Conservation (phyloP, 257 asterid species). For the Avicennia marina region DNA sequence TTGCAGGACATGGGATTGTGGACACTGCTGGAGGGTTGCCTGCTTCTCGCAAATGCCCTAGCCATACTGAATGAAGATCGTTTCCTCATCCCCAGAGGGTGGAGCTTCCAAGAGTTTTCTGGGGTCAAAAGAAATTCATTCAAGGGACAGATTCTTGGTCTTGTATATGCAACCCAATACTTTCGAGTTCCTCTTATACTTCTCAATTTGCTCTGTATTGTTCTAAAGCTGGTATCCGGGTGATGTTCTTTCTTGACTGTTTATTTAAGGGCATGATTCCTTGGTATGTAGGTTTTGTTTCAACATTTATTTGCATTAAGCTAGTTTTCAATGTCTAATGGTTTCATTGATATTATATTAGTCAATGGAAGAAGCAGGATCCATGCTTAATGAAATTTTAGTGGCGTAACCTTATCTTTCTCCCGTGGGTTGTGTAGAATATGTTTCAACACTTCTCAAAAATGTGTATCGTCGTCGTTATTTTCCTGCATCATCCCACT, state of each 20-base stretch:
- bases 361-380: not conserved
- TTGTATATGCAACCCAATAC: constrained; percentile 79
- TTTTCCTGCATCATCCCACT: not conserved
- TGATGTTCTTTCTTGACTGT: constrained; percentile 31
- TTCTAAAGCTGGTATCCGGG: constrained; percentile 76
- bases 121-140: constrained; percentile 79
- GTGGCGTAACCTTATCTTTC: not conserved
- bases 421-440: not conserved
- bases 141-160: constrained; percentile 92
- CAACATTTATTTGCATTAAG: not conserved
- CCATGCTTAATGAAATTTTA: not conserved
- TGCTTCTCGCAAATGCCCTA: constrained; percentile 85
- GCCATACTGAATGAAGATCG: constrained; percentile 94
- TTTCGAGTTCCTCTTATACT: constrained; percentile 76
- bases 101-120: constrained; percentile 94
- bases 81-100: constrained; percentile 84
- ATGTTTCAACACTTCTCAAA: constrained; percentile 2
- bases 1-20: constrained; percentile 82
- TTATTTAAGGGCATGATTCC: constrained; percentile 15
- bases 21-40: constrained; percentile 84
- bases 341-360: not conserved
- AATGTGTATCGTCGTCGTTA: not conserved
- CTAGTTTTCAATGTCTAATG: constrained; percentile 5
- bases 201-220: constrained; percentile 68
- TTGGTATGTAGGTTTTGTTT: constrained; percentile 18